Evolutionary conservation across 805 yeast species (phyloP).

Genomic region (Starmerella stellata): DNA sequence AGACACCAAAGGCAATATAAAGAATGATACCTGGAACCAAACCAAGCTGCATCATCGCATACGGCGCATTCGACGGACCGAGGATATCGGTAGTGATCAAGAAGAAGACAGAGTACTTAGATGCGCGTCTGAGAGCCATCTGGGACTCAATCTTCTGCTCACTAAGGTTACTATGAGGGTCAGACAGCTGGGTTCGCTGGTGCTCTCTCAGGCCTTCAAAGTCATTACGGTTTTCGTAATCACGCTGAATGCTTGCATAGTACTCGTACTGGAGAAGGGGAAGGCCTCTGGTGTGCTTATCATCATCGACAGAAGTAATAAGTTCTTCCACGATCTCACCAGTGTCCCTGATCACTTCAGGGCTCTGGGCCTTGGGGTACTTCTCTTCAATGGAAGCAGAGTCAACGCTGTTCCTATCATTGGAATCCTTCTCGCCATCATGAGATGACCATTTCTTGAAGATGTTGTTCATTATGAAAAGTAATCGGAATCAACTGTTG

Average conservation of each 20-base stretch:
- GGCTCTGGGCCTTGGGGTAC: not conserved
- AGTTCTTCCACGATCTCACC: slow-evolving; percentile 9
- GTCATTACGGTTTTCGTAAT: slow-evolving; percentile 11
- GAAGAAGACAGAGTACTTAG: slow-evolving; percentile 24
- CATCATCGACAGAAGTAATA: slow-evolving; percentile 11
- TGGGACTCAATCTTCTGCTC: slow-evolving; percentile 14
- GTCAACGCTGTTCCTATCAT: too few species aligned
- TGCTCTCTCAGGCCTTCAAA: slow-evolving; percentile 11
- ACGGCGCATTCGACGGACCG: slow-evolving; percentile 33
- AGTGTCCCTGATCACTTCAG: not conserved
- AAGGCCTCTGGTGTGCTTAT: slow-evolving; percentile 9
- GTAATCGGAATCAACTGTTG: too few species aligned
- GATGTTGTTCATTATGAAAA: too few species aligned
- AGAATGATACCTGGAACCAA: slow-evolving; percentile 31
- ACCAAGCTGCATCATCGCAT: slow-evolving; percentile 29
- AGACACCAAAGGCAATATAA: slow-evolving; percentile 27
- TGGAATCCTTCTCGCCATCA: too few species aligned
- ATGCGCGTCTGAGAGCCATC: slow-evolving; percentile 12
- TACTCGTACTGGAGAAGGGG: slow-evolving; percentile 12
- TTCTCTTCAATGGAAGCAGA: not conserved
- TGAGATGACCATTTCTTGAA: too few species aligned
- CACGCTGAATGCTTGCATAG: slow-evolving; percentile 17
- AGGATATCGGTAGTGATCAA: slow-evolving; percentile 33
- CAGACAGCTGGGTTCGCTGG: slow-evolving; percentile 10
- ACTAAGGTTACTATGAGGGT: slow-evolving; percentile 14